Base-by-base conservation (phyloP, 345 rosid species). In the Citrus maxima region DNA sequence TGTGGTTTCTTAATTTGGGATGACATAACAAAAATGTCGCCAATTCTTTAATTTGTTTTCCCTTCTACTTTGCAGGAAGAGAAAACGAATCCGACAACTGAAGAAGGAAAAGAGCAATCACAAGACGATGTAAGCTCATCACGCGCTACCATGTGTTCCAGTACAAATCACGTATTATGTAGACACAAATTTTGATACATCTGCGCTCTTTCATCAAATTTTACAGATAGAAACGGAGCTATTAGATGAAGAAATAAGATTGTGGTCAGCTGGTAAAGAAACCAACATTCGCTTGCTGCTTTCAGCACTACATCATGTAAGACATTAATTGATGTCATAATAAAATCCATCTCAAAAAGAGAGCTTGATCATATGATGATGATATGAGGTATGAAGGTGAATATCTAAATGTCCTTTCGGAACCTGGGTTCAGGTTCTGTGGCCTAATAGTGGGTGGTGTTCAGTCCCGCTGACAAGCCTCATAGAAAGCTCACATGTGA, bases 221-320 rank as follows among this genome's bases (percentile, higher is more conserved):
- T 78, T 78, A 51, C 87, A 92, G 96, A 81, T 84, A 75, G 92
- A 86, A 79, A 82, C 84, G 86, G 86, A 92, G 85, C 38, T 77
- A 66, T 65, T 88, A 82, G 92, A 93, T 70, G 91, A 89, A 87
- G 91, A 95, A 70, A 77, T 93, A 58, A 80, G 75, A 74, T 79
- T 84, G 34, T 95, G 98, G 98, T 88, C 93, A 64, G 82, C 89
- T 21, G 96, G 99, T 68, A 95, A 91, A 78, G 93, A 91, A 74
- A 87, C 84, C 56, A 88, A 95, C 83, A 89, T 95, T 49, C 84
- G 92, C 30, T 82, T 87, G 78, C 95, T 95, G 73, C 90, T 95
- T 58, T 93, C 99, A 13, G 87, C 94, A 27, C 85, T 95, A 19
- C 95, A 92, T 80, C 93, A 87, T 78, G 95, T 93, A 84, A 85